Conservation (phyloP, 352 stramenopile species). For the Pythium insidiosum region DNA sequence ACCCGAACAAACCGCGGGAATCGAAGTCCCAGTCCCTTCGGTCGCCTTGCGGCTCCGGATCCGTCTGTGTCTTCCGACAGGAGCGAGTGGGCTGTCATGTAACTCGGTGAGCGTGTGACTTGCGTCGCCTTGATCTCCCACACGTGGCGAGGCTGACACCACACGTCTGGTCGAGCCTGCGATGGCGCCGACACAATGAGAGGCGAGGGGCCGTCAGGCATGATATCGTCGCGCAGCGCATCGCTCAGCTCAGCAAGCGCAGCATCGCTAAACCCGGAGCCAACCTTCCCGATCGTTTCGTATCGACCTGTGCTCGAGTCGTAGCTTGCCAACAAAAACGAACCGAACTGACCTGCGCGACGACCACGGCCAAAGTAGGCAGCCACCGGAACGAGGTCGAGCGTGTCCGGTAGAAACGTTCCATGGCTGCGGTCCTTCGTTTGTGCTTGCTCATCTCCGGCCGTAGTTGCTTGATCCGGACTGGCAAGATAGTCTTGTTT, state of each 20-base stretch:
- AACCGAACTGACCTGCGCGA: constrained; percentile 93
- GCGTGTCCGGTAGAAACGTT: constrained; percentile 71
- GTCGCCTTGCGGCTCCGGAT: background rate
- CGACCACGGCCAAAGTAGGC: constrained; percentile 96
- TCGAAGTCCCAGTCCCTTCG: constrained; percentile 92
- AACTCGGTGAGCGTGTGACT: constrained; percentile 93
- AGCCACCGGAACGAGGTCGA: constrained; percentile 98
- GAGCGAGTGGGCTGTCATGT: constrained; percentile 82
- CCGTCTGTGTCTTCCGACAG: background rate
- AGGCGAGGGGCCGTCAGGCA: background rate
- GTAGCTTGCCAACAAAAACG: constrained; percentile 97
- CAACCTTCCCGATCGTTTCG: constrained; percentile 91
- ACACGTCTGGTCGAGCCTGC: constrained; percentile 74
- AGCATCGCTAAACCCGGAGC: constrained; percentile 98
- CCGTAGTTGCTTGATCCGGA: background rate
- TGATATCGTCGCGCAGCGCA: constrained; percentile 22
- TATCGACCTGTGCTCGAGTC: constrained; percentile 92
- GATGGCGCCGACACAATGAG: background rate
- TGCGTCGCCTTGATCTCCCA: constrained; percentile 99
- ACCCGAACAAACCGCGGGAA: constrained; percentile 98
- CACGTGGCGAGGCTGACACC: constrained; percentile 91
- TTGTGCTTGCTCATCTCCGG: background rate
- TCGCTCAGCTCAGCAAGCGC: constrained; percentile 68
- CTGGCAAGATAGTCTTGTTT: constrained; percentile 73
- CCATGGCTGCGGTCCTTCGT: constrained; percentile 19